These are phyloP conservation scores for Flaveria ramosissima DNA, from an alignment of 129 eudicot genomes.

Conservation along the genomic window DNA sequence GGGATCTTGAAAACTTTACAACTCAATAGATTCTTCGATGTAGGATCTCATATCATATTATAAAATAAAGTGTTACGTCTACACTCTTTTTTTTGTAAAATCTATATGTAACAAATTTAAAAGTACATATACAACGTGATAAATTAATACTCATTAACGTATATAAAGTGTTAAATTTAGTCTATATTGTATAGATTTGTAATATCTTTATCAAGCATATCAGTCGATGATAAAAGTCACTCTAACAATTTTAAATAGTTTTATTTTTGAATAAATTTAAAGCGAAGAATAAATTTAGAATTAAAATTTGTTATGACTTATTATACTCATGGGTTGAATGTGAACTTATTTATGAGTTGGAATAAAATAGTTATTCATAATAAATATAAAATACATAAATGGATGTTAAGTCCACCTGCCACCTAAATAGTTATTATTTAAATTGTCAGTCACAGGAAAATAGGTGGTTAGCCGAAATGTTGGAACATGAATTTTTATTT, in stretches of 20 bases:
- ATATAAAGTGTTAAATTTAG: too few species aligned
- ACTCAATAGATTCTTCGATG: neutral
- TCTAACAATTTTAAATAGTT: too few species aligned
- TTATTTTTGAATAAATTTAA: neutral
- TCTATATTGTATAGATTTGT: too few species aligned
- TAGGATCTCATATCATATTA: neutral
- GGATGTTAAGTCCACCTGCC: slow-evolving; percentile 31
- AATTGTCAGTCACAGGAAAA: slow-evolving; percentile 16
- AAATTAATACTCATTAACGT: too few species aligned
- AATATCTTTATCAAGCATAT: too few species aligned
- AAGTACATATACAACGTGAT: too few species aligned
- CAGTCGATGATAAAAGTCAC: too few species aligned
- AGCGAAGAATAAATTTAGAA: neutral
- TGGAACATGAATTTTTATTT: slow-evolving; percentile 31
- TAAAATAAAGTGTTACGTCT: neutral
- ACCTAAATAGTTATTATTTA: slow-evolving; percentile 34
- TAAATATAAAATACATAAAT: slow-evolving; percentile 6
- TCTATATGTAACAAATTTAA: too few species aligned
- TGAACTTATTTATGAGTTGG: slow-evolving; percentile 30
- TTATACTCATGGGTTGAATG: slow-evolving; percentile 19
- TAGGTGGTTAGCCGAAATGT: slow-evolving; percentile 35
- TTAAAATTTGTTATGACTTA: neutral
- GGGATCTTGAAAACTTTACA: neutral
- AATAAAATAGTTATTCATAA: slow-evolving; percentile 5
- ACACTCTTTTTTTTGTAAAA: neutral